Percentiles rank a stretch among this genome's conserved stretches.
phyloP scores from a whole-genome alignment of 2,329 filamentous ascomycete genomes.

The Ophiostoma himal-ulmi region DNA sequence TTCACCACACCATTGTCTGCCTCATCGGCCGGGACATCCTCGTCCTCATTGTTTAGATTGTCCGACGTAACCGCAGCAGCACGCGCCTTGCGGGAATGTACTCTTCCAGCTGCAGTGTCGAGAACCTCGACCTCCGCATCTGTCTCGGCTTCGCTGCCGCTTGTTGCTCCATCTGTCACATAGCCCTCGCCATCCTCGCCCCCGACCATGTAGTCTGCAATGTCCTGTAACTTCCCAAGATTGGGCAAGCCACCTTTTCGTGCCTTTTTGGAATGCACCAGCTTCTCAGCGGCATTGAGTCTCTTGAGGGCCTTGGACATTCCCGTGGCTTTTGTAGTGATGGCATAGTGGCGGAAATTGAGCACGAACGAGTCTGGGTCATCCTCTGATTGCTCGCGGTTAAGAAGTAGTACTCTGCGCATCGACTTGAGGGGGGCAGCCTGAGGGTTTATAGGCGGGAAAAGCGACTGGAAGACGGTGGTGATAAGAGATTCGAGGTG shows the following conservation, averaged over 20 bases:
- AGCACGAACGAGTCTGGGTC: conserved; percentile 70
- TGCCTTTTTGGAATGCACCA: conserved; percentile 55
- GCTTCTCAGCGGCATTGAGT: conserved; percentile 77
- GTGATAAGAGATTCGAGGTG: conserved; percentile 91
- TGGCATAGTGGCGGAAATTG: conserved; percentile 89
- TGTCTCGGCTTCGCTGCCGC: conserved; percentile 86
- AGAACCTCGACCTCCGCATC: conserved; percentile 91
- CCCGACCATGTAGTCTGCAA: conserved; percentile 89
- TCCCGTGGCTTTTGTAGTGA: conserved; percentile 79
- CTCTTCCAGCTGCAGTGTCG: conserved; percentile 57
- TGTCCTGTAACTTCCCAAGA: conserved; percentile 82
- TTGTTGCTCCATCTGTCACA: conserved; percentile 68
- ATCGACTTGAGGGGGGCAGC: conserved; percentile 87
- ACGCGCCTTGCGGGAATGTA: conserved; percentile 49
- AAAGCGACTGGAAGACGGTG: conserved; percentile 91
- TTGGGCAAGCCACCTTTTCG: conserved; percentile 75
- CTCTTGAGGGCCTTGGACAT: conserved; percentile 78
- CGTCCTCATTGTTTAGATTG: conserved; percentile 41
- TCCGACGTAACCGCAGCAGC: conserved; percentile 36
- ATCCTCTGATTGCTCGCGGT: conserved; percentile 60
- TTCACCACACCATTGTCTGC: conserved; percentile 62
- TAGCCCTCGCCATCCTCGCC: conserved; percentile 73
- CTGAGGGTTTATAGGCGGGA: conserved; percentile 91
- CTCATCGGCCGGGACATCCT: conserved; percentile 32
- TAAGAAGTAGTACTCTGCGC: conserved; percentile 80